phyloP scores from a whole-genome alignment of 2,329 filamentous ascomycete species.

The Xylaria sp. region DNA sequence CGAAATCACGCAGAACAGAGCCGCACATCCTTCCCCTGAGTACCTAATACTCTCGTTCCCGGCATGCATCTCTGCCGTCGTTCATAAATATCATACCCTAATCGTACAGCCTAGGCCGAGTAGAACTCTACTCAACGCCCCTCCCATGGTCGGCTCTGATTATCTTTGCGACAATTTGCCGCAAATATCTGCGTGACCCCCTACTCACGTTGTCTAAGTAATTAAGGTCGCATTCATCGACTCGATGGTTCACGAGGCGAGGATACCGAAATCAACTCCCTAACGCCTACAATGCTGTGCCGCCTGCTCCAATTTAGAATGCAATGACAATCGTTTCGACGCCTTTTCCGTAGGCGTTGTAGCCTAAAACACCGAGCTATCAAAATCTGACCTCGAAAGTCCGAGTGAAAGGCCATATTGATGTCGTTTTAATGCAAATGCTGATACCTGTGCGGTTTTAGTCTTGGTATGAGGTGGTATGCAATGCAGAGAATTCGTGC shows the following conservation, averaged over 20 bases:
- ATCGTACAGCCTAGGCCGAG: slow-evolving; percentile 6
- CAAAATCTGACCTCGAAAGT: background rate
- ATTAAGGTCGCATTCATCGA: background rate
- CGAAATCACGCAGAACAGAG: background rate
- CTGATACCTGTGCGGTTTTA: slow-evolving; percentile 1
- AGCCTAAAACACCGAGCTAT: background rate
- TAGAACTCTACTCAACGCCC: background rate
- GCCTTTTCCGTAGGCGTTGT: slow-evolving; percentile 1
- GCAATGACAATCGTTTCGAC: slow-evolving; percentile 3
- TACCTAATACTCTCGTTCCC: background rate
- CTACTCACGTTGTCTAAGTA: slow-evolving; percentile 5
- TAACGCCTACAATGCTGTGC: slow-evolving; percentile 10
- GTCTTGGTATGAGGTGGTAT: slow-evolving; percentile 1
- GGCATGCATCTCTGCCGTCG: background rate
- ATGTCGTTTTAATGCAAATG: slow-evolving; percentile 9
- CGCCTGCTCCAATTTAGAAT: slow-evolving; percentile 9
- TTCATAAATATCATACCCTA: background rate
- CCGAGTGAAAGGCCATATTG: background rate
- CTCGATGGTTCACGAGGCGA: background rate
- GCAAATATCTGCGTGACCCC: background rate
- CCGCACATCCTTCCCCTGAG: background rate
- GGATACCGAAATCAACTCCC: slow-evolving; percentile 3
- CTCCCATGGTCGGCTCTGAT: background rate
- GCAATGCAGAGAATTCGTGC: background rate
- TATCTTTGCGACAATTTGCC: background rate